These are phyloP conservation scores for Penicillium fimorum DNA, from an alignment of 495 filamentous ascomycete species.

Conservation along the genomic window DNA sequence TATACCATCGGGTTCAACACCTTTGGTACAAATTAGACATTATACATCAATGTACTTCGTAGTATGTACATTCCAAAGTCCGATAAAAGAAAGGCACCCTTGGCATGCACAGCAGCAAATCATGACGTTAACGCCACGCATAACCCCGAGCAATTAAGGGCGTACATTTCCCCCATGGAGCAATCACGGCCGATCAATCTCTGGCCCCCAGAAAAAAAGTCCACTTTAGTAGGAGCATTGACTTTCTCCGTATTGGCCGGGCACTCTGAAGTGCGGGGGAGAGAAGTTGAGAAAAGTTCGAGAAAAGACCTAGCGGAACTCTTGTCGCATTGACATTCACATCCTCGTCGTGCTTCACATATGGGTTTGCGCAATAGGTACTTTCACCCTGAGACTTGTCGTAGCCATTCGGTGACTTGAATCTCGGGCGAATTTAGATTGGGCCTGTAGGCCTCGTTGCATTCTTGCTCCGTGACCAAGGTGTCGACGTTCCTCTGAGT, in stretches of 20 bases:
- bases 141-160: slow-evolving; percentile 1
- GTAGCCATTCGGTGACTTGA: slow-evolving; percentile 68
- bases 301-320: slow-evolving; percentile 25
- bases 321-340: slow-evolving; percentile 5
- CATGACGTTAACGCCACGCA: slow-evolving; percentile 32
- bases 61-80: not conserved
- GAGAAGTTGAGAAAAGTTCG: slow-evolving; percentile 17
- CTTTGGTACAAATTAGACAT: not conserved
- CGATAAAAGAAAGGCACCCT: not conserved
- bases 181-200: not conserved
- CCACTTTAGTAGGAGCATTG: not conserved
- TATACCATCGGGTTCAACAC: not conserved
- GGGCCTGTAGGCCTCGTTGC: slow-evolving; percentile 56
- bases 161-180: not conserved
- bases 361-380: not conserved
- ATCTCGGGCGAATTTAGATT: slow-evolving; percentile 57
- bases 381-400: slow-evolving; percentile 47
- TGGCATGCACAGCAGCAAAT: slow-evolving; percentile 17
- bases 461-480: slow-evolving; percentile 42
- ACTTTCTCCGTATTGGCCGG: not conserved
- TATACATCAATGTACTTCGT: not conserved
- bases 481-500: slow-evolving; percentile 47
- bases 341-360: not conserved
- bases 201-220: not conserved
- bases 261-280: slow-evolving; percentile 3